phyloP scores from a whole-genome alignment of 2,329 filamentous ascomycete genomes.

The Seiridium unicorne region DNA sequence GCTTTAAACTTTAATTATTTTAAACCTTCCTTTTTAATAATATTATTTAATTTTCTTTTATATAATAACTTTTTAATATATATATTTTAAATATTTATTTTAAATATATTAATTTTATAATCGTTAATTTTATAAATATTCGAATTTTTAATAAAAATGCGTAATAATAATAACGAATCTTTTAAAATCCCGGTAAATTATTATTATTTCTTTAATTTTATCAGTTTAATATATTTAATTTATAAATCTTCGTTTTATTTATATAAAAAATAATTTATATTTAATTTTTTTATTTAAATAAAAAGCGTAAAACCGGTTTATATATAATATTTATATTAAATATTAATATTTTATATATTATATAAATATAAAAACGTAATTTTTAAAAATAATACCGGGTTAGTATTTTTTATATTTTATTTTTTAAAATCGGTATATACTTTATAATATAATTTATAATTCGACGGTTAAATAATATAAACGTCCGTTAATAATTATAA shows the following conservation, averaged over 20 bases:
- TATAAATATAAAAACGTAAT: neutral
- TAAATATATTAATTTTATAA: neutral
- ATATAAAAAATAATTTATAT: neutral
- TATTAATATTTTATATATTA: neutral
- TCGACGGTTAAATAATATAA: neutral
- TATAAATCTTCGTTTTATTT: neutral
- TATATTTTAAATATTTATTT: slow-evolving; percentile 1
- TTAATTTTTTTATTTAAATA: neutral
- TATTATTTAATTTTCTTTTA: neutral
- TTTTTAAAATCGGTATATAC: neutral
- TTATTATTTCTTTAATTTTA: neutral
- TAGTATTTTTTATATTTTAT: neutral
- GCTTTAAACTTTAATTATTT: neutral
- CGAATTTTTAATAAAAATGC: neutral
- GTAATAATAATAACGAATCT: neutral
- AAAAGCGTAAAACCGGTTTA: neutral
- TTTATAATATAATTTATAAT: neutral
- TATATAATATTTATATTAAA: neutral
- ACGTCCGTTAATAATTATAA: neutral
- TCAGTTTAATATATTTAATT: neutral
- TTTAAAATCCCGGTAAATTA: neutral
- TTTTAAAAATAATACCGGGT: neutral
- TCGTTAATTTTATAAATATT: no score
- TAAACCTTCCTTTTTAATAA: neutral
- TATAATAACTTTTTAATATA: neutral